These are phyloP conservation scores for Wallacemonas collosoma DNA, from an alignment of 208 protist species.

Conservation along the genomic window DNA sequence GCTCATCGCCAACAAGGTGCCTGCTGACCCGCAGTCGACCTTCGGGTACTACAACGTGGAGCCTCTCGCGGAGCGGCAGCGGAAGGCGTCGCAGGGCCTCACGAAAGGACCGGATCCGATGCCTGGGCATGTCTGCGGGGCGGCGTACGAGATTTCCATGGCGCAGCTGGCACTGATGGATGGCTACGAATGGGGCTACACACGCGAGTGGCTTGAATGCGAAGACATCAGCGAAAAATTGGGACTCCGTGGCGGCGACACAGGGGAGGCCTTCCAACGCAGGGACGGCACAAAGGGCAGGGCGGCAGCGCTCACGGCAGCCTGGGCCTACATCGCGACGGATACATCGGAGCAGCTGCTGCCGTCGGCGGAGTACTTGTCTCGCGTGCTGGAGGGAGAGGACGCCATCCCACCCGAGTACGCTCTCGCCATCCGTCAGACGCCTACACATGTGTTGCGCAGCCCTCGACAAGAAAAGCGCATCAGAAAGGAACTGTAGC, in stretches of 20 bases:
- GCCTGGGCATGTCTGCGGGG: constrained; percentile 49
- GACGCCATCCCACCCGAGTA: constrained; percentile 50
- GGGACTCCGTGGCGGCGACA: constrained; percentile 6
- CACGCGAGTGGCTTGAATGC: constrained; percentile 35
- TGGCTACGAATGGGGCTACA: constrained; percentile 39
- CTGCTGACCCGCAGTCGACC: constrained; percentile 17
- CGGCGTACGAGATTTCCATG: constrained; percentile 47
- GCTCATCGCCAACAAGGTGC: constrained; percentile 42
- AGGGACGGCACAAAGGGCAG: not conserved
- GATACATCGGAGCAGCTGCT: constrained; percentile 39
- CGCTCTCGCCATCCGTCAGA: constrained; percentile 36
- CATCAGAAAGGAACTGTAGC: constrained; percentile 40
- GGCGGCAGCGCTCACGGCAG: constrained; percentile 15
- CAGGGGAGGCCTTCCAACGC: not conserved
- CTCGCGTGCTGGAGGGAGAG: constrained; percentile 43
- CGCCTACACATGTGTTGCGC: constrained; percentile 34
- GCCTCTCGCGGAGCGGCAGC: constrained; percentile 24
- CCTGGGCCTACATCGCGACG: constrained; percentile 51
- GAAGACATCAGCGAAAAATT: constrained; percentile 29
- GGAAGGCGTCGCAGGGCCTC: constrained; percentile 28
- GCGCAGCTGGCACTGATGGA: constrained; percentile 57
- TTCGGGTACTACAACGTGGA: constrained; percentile 67
- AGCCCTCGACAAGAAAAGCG: constrained; percentile 49
- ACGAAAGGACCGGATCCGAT: constrained; percentile 27
- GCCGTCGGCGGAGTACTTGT: constrained; percentile 49